Evolutionary conservation across 345 rosid species (phyloP).

Genomic region (Microcos paniculata): DNA sequence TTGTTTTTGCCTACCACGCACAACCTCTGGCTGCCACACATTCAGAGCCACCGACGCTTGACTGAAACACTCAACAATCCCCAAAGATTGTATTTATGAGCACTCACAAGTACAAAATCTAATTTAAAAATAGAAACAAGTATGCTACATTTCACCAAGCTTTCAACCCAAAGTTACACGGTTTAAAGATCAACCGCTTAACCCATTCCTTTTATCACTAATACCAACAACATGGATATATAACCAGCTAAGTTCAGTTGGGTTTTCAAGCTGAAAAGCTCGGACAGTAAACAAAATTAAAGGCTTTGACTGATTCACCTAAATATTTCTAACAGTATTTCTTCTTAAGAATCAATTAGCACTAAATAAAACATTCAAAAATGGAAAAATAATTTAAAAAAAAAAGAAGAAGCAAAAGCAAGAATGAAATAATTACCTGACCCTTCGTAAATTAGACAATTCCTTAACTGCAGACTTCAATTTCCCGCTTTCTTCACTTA

Average conservation of each 20-base stretch:
- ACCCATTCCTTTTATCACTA: not conserved
- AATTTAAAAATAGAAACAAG: not conserved
- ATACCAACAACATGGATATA: not conserved
- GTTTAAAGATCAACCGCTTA: not conserved
- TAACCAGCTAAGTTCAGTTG: not conserved
- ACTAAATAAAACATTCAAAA: not conserved
- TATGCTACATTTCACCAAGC: not conserved
- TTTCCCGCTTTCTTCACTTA: constrained; percentile 51
- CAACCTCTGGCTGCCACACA: constrained; percentile 88
- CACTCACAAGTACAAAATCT: constrained; percentile 6
- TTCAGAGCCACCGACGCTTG: constrained; percentile 90
- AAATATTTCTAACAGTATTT: not conserved
- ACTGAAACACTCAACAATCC: constrained; percentile 40
- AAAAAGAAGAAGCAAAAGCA: too few species aligned
- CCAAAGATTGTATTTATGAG: not conserved
- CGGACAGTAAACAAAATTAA: too few species aligned
- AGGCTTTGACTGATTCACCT: not conserved
- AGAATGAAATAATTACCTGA: constrained; percentile 46
- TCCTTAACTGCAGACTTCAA: constrained; percentile 40
- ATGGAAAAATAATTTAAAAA: not conserved
- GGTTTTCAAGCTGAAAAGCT: not conserved
- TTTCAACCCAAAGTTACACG: constrained; percentile 3
- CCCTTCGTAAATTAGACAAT: constrained; percentile 50
- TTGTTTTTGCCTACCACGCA: constrained; percentile 66
- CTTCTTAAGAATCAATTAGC: not conserved